Conservation (phyloP, 768 basidiomycete species). For the Tylopilus cervinicoccineus region DNA sequence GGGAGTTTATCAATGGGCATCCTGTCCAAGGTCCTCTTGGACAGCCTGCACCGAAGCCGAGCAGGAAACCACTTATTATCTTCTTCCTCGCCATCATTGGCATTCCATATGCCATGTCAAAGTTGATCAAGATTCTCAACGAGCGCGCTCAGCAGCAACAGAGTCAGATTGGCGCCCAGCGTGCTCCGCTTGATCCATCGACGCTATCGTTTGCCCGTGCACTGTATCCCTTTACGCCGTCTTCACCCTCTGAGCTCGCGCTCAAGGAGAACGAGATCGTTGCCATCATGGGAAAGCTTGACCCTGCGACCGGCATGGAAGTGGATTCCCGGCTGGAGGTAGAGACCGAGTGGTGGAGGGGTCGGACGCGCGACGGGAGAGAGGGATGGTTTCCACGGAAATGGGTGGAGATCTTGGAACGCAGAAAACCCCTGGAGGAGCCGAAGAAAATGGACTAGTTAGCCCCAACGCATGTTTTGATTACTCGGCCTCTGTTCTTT, state of each 20-base stretch:
- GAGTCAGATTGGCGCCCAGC: slow-evolving; percentile 29
- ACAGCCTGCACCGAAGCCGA: slow-evolving; percentile 52
- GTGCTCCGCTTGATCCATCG: slow-evolving; percentile 70
- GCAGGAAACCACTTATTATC: slow-evolving; percentile 86
- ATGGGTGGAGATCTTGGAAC: slow-evolving; percentile 74
- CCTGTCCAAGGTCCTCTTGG: slow-evolving; percentile 48
- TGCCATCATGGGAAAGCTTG: slow-evolving; percentile 80
- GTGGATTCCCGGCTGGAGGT: slow-evolving; percentile 61
- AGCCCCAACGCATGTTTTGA: neutral
- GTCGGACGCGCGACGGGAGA: slow-evolving; percentile 84
- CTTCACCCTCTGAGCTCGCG: slow-evolving; percentile 71
- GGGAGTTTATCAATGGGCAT: slow-evolving; percentile 66
- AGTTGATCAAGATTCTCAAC: slow-evolving; percentile 74
- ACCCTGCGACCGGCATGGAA: slow-evolving; percentile 62
- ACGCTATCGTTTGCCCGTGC: slow-evolving; percentile 82
- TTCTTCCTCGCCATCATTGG: slow-evolving; percentile 95
- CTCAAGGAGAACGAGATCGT: slow-evolving; percentile 91
- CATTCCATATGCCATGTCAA: slow-evolving; percentile 89
- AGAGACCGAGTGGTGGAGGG: slow-evolving; percentile 89
- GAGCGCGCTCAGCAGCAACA: slow-evolving; percentile 53
- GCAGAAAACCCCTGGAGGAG: slow-evolving; percentile 35
- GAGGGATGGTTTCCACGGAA: slow-evolving; percentile 95
- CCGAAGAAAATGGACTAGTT: slow-evolving; percentile 39
- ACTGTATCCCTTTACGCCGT: slow-evolving; percentile 70
- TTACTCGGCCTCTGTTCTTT: neutral